phyloP scores from a whole-genome alignment of 495 filamentous ascomycete species.

The Penicillium ochrochloron region DNA sequence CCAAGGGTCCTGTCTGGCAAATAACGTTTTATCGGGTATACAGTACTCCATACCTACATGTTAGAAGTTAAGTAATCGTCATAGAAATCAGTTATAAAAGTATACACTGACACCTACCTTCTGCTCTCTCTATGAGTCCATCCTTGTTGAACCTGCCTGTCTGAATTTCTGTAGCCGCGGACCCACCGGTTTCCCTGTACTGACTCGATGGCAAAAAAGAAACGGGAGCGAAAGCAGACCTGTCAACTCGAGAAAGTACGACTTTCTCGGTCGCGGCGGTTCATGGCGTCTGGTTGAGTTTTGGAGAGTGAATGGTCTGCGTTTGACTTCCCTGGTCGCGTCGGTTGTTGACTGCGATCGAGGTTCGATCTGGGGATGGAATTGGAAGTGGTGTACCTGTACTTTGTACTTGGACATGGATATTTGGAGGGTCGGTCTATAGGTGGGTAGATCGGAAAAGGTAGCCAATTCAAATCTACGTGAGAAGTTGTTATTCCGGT shows the following conservation, averaged over 20 bases:
- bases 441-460: neutral
- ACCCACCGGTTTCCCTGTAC: slow-evolving; percentile 14
- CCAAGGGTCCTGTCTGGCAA: no score
- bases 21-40: no score
- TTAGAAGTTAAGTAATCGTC: neutral
- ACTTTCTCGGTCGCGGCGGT: neutral
- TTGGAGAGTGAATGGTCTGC: neutral
- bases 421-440: neutral
- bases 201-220: slow-evolving; percentile 18
- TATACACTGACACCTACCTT: no score
- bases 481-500: no score
- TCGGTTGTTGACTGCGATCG: neutral
- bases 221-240: slow-evolving; percentile 25
- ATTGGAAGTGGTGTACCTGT: neutral
- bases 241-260: slow-evolving; percentile 25
- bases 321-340: neutral
- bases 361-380: neutral
- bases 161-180: slow-evolving; percentile 11
- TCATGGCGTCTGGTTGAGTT: slow-evolving; percentile 3
- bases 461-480: no score
- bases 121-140: no score
- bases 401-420: neutral
- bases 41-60: no score
- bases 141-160: neutral
- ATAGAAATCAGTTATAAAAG: neutral